Conservation (phyloP, 2,329 filamentous ascomycete genomes). For the Aphanoascus verrucosus region DNA sequence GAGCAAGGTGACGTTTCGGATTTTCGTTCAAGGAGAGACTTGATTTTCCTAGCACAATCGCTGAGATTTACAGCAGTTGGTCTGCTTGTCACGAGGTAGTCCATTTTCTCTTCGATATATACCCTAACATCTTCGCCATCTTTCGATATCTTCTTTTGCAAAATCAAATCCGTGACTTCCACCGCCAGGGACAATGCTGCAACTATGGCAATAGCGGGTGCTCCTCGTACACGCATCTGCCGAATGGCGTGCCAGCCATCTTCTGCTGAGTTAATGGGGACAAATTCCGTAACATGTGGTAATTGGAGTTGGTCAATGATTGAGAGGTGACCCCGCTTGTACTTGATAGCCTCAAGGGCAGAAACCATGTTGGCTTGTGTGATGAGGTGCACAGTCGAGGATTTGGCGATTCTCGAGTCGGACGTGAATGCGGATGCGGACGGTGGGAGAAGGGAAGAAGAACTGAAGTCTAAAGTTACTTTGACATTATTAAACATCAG, state of each 20-base stretch:
- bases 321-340: constrained; percentile 44
- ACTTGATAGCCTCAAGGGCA: constrained; percentile 50
- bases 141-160: constrained; percentile 33
- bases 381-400: too few relatives aligned
- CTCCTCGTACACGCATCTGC: constrained; percentile 57
- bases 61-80: constrained; percentile 92
- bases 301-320: constrained; percentile 55
- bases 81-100: constrained; percentile 78
- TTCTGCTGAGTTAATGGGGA: constrained; percentile 43
- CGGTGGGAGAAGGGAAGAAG: too few relatives aligned
- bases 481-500: too few relatives aligned
- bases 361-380: neutral
- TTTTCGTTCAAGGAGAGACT: constrained; percentile 47
- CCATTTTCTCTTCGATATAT: constrained; percentile 65
- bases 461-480: too few relatives aligned
- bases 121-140: constrained; percentile 51
- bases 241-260: constrained; percentile 58
- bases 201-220: constrained; percentile 96
- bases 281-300: constrained; percentile 49
- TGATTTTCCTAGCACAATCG: constrained; percentile 77
- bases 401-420: too few relatives aligned
- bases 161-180: constrained; percentile 51
- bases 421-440: too few relatives aligned
- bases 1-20: constrained; percentile 26
- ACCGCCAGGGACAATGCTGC: constrained; percentile 80